phyloP scores from a whole-genome alignment of 164 flowering plant genomes.

The Umbellularia californica region DNA sequence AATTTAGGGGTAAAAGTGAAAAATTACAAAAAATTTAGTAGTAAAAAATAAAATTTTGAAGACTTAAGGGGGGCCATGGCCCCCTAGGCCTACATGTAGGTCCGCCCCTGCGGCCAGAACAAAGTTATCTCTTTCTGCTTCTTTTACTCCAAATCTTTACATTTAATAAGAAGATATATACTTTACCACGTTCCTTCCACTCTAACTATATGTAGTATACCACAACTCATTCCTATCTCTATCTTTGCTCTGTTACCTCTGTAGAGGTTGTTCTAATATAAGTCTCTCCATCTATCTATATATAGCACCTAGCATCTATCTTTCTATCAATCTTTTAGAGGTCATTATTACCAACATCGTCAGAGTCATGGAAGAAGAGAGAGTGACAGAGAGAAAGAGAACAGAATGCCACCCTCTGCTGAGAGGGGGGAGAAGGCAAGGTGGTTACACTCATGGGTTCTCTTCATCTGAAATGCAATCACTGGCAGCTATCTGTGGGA shows the following conservation, averaged over 20 bases:
- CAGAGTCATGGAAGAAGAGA: neutral
- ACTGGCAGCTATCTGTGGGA: constrained; percentile 11
- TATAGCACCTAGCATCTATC: neutral
- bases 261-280: too few species aligned
- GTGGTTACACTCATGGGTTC: constrained; percentile 6
- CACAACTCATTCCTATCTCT: too few species aligned
- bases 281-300: neutral
- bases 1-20: too few species aligned
- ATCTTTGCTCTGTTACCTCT: neutral
- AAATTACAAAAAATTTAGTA: too few species aligned
- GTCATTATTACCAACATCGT: neutral
- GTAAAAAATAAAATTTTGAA: too few species aligned
- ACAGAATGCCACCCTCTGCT: constrained; percentile 4
- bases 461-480: constrained; percentile 7
- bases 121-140: too few species aligned
- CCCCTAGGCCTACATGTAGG: too few species aligned
- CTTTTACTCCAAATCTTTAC: too few species aligned
- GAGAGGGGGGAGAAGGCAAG: constrained; percentile 5
- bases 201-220: too few species aligned
- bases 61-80: too few species aligned
- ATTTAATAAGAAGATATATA: too few species aligned
- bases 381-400: neutral
- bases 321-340: neutral
- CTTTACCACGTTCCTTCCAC: neutral
- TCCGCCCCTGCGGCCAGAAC: too few species aligned